Conservation (phyloP, 2,329 filamentous ascomycete genomes). For the Lomentospora prolificans region DNA sequence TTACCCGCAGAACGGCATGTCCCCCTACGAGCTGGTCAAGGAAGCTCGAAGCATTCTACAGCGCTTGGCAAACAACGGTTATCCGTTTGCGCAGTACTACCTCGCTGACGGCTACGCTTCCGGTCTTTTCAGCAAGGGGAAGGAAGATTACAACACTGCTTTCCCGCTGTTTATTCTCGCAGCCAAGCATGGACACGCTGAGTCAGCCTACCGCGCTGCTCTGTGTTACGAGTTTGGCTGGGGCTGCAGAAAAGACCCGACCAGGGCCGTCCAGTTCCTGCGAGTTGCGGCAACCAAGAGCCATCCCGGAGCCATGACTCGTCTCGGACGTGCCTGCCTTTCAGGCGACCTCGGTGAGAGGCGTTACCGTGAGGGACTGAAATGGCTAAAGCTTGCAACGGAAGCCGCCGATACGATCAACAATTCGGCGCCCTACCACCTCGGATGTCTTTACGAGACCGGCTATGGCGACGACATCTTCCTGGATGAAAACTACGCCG, state of each 20-base stretch:
- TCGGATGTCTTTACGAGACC: conserved; percentile 78
- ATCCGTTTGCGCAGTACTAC: conserved; percentile 97
- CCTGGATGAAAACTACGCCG: conserved; percentile 79
- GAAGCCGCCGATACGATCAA: conserved; percentile 88
- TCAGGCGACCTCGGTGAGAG: conserved; percentile 81
- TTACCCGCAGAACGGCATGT: conserved; percentile 35
- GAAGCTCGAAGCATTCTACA: conserved; percentile 88
- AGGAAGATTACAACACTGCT: conserved; percentile 81
- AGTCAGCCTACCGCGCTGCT: conserved; percentile 86
- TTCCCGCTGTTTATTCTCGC: conserved; percentile 90
- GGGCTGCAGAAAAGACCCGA: conserved; percentile 82
- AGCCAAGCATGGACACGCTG: conserved; percentile 93
- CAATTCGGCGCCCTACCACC: conserved; percentile 84
- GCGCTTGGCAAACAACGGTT: conserved; percentile 74
- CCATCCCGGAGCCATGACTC: conserved; percentile 89
- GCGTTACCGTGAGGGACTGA: conserved; percentile 81
- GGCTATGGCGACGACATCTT: conserved; percentile 95
- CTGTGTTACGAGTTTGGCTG: conserved; percentile 98
- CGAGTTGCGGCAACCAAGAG: conserved; percentile 84
- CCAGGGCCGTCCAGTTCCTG: conserved; percentile 90
- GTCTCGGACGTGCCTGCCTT: conserved; percentile 82
- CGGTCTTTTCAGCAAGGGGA: conserved; percentile 89
- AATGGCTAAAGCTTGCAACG: conserved; percentile 89
- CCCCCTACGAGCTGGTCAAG: conserved; percentile 59
- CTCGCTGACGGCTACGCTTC: conserved; percentile 90